These are phyloP conservation scores for Gracilaria domingensis DNA, from an alignment of 23 red algal species.

Conservation along the genomic window DNA sequence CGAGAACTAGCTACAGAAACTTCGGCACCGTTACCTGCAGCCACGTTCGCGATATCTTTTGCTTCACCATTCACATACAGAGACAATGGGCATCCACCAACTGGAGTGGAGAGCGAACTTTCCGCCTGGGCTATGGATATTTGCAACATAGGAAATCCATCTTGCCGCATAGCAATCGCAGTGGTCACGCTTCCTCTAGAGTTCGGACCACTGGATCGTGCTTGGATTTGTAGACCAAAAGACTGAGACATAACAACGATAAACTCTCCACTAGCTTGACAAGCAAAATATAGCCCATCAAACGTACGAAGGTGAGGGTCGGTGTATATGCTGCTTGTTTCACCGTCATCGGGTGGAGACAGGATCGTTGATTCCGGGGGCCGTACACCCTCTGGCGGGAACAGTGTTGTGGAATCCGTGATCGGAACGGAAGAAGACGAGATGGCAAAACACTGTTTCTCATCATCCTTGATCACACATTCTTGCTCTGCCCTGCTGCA, in stretches of 20 bases:
- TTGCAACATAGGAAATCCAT: constrained; percentile 19
- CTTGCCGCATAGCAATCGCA: constrained; percentile 14
- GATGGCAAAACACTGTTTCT: constrained; percentile 13
- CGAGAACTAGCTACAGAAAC: neutral
- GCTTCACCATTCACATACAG: constrained; percentile 14
- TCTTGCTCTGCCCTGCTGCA: neutral
- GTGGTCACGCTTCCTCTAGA: constrained; percentile 39
- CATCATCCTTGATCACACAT: neutral
- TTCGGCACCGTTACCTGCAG: neutral
- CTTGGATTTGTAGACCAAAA: constrained; percentile 33
- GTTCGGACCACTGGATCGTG: constrained; percentile 34
- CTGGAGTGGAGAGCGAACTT: neutral
- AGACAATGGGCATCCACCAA: constrained; percentile 25
- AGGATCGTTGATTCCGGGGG: too few relatives aligned
- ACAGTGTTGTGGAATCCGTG: neutral
- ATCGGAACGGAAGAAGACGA: neutral
- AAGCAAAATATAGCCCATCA: constrained; percentile 50
- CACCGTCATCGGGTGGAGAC: constrained; percentile 21
- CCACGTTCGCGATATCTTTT: neutral
- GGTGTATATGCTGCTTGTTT: constrained; percentile 33
- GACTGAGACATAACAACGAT: constrained; percentile 1
- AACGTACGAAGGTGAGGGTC: constrained; percentile 61
- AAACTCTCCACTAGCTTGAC: constrained; percentile 62
- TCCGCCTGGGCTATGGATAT: constrained; percentile 21
- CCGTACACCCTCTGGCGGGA: too few relatives aligned